phyloP scores from a whole-genome alignment of 495 filamentous ascomycete species.

The Neurospora tetrasperma region DNA sequence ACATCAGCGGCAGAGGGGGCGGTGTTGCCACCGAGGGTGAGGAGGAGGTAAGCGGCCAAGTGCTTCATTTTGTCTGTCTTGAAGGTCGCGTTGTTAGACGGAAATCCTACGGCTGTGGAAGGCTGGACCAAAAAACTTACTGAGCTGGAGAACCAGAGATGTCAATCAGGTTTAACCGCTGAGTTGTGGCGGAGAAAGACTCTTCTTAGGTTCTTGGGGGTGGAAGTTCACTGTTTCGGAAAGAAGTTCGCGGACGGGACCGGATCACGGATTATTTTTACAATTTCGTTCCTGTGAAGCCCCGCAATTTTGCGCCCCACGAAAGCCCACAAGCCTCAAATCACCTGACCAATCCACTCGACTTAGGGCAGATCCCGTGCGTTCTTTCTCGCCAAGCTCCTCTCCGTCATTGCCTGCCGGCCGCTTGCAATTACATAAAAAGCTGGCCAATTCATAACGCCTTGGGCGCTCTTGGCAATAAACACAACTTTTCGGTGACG shows the following conservation, averaged over 20 bases:
- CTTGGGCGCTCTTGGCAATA: not conserved
- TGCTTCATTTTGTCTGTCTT: slow-evolving; percentile 82
- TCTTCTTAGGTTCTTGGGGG: slow-evolving; percentile 39
- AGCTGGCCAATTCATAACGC: not conserved
- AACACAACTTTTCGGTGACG: not conserved
- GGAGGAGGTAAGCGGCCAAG: slow-evolving; percentile 97
- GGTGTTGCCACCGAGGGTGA: slow-evolving; percentile 86
- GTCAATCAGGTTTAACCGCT: slow-evolving; percentile 49
- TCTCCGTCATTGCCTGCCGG: not conserved
- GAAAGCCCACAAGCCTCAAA: not conserved
- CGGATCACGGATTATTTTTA: slow-evolving; percentile 21
- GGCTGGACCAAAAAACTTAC: slow-evolving; percentile 19
- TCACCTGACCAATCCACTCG: slow-evolving; percentile 16
- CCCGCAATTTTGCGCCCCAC: slow-evolving; percentile 19
- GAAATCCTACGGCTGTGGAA: not conserved
- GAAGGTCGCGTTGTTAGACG: not conserved
- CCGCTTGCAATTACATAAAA: not conserved
- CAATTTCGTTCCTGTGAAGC: slow-evolving; percentile 22
- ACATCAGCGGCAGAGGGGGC: slow-evolving; percentile 79
- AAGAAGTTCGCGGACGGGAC: slow-evolving; percentile 8
- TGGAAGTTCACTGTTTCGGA: slow-evolving; percentile 11
- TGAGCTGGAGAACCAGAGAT: slow-evolving; percentile 39
- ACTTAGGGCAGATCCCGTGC: slow-evolving; percentile 21
- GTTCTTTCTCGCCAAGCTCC: slow-evolving; percentile 1
- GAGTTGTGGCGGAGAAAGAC: slow-evolving; percentile 44